Evolutionary conservation across 2,329 filamentous ascomycete species (phyloP).

Genomic region (Pseudovirgaria hyperparasitica): DNA sequence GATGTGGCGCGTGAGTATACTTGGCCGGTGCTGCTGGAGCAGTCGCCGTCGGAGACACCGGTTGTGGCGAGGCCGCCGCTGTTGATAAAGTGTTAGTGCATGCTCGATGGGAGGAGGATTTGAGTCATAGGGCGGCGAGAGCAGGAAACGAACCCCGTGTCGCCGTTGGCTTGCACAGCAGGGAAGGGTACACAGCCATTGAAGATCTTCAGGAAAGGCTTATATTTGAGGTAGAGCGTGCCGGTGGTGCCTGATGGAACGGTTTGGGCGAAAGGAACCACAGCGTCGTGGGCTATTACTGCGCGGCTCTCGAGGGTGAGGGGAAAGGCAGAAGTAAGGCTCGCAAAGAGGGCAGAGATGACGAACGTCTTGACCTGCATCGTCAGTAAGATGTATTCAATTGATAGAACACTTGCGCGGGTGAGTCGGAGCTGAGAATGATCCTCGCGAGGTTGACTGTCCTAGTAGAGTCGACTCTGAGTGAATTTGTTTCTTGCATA

Average conservation of each 20-base stretch:
- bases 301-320: conserved; percentile 23
- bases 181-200: conserved; percentile 53
- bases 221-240: conserved; percentile 40
- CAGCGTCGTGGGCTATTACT: conserved; percentile 30
- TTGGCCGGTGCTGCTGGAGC: conserved; percentile 35
- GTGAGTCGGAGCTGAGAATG: too few species aligned
- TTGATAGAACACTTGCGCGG: too few species aligned
- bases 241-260: conserved; percentile 37
- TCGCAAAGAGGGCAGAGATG: conserved; percentile 9
- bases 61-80: conserved; percentile 32
- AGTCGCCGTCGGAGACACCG: conserved; percentile 27
- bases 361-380: too few species aligned
- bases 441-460: too few species aligned
- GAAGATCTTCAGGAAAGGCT: conserved; percentile 42
- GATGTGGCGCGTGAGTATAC: conserved; percentile 34
- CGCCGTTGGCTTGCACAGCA: conserved; percentile 43
- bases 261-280: conserved; percentile 42
- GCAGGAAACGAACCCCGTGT: conserved; percentile 36
- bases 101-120: not conserved
- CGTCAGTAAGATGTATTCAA: too few species aligned
- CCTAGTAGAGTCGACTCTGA: too few species aligned
- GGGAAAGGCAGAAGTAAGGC: conserved; percentile 13
- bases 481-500: too few species aligned
- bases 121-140: not conserved
- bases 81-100: conserved; percentile 2